Conservation (phyloP, 83 land plant species). For the Isoetes engelmannii region DNA sequence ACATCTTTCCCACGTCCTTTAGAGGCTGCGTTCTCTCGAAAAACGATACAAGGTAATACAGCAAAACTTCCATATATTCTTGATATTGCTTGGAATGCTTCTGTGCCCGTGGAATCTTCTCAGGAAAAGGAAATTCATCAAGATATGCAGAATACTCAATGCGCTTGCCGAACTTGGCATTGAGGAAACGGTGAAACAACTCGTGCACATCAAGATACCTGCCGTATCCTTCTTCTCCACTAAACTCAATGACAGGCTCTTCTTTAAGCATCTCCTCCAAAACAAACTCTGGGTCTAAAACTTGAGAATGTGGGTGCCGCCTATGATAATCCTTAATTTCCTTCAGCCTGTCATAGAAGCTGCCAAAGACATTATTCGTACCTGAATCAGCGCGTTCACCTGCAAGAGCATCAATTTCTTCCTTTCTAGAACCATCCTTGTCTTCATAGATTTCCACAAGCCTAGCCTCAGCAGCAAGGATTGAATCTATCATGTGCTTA, state of each 20-base stretch:
- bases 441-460: slow-evolving; percentile 94
- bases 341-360: slow-evolving; percentile 87
- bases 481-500: slow-evolving; percentile 51
- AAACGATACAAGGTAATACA: slow-evolving; percentile 59
- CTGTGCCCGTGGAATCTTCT: slow-evolving; percentile 47
- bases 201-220: slow-evolving; percentile 91
- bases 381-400: slow-evolving; percentile 55
- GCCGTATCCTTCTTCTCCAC: slow-evolving; percentile 98
- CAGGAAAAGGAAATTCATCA: slow-evolving; percentile 64
- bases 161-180: slow-evolving; percentile 72
- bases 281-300: slow-evolving; percentile 60
- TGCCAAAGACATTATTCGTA: slow-evolving; percentile 56
- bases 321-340: slow-evolving; percentile 98
- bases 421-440: slow-evolving; percentile 69
- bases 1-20: slow-evolving; percentile 73
- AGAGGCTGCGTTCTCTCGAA: slow-evolving; percentile 86
- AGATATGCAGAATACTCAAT: slow-evolving; percentile 78
- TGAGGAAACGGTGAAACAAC: slow-evolving; percentile 70
- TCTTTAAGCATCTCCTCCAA: slow-evolving; percentile 75
- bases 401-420: slow-evolving; percentile 96
- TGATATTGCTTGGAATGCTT: slow-evolving; percentile 48
- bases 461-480: slow-evolving; percentile 46
- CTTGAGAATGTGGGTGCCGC: slow-evolving; percentile 72
- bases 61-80: slow-evolving; percentile 13
- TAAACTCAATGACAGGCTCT: slow-evolving; percentile 83